These are phyloP conservation scores for Cercis canadensis DNA, from an alignment of 306 rosid species.

Conservation along the genomic window DNA sequence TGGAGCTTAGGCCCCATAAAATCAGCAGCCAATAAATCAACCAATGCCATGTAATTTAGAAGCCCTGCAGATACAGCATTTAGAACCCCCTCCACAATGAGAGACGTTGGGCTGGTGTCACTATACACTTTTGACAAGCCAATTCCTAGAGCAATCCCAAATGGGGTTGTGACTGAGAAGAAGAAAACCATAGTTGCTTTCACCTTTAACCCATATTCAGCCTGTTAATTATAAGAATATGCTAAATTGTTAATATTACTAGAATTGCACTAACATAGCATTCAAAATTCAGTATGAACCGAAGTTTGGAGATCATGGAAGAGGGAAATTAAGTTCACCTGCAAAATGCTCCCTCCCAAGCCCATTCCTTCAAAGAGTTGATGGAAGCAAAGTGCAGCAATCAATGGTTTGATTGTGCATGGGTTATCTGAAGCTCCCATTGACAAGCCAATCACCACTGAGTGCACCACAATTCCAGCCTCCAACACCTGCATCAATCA, in stretches of 20 bases:
- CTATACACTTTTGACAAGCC: constrained; percentile 60
- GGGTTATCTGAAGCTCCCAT: constrained; percentile 74
- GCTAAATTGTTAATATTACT: too few species aligned
- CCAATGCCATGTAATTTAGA: constrained; percentile 70
- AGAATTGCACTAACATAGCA: too few species aligned
- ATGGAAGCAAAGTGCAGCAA: constrained; percentile 80
- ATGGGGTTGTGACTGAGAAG: constrained; percentile 73
- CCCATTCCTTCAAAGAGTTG: constrained; percentile 85
- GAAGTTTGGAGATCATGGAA: too few species aligned
- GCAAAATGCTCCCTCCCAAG: constrained; percentile 71
- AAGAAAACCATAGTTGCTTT: constrained; percentile 57
- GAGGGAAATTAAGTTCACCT: constrained; percentile 50
- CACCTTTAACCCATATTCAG: constrained; percentile 58
- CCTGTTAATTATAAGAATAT: constrained; percentile 35
- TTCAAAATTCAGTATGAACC: too few species aligned
- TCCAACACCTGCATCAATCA: constrained; percentile 59
- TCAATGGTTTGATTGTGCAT: constrained; percentile 71
- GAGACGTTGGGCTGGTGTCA: constrained; percentile 53
- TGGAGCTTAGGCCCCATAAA: constrained; percentile 68
- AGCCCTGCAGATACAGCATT: constrained; percentile 74
- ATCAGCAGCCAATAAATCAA: constrained; percentile 62
- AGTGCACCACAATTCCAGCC: constrained; percentile 74
- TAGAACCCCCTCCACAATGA: constrained; percentile 67
- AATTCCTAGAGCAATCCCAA: constrained; percentile 67
- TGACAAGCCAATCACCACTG: constrained; percentile 79